Percentiles rank a stretch among this genome's conserved stretches.
Evolutionary conservation across 1,139 yeast genomes (phyloP).

Genomic region (Hyphopichia fennica): DNA sequence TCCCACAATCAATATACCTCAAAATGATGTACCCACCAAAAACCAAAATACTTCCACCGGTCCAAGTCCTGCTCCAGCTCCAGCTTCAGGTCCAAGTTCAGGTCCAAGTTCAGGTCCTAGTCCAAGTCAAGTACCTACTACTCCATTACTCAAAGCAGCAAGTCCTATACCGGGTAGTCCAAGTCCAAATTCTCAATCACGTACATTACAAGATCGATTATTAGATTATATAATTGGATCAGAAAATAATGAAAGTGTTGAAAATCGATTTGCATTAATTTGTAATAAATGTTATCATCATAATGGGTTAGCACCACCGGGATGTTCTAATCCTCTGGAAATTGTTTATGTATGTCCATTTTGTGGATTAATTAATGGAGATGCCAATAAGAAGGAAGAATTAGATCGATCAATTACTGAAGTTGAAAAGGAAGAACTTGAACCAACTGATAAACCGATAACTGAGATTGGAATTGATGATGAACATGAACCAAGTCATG

Average conservation of each 20-base stretch:
- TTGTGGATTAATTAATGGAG: slow-evolving; percentile 65
- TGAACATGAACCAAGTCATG: neutral
- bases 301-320: slow-evolving; percentile 84
- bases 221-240: slow-evolving; percentile 66
- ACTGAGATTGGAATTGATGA: neutral
- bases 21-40: neutral
- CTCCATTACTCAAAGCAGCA: neutral
- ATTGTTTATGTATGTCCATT: slow-evolving; percentile 70
- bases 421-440: neutral
- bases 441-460: neutral
- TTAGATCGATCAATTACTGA: neutral
- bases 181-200: slow-evolving; percentile 1
- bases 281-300: slow-evolving; percentile 66
- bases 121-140: neutral
- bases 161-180: neutral
- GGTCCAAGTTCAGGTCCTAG: slow-evolving; percentile 4
- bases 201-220: slow-evolving; percentile 42
- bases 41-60: neutral
- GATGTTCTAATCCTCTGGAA: slow-evolving; percentile 48
- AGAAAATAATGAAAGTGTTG: slow-evolving; percentile 64
- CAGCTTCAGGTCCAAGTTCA: neutral
- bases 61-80: neutral
- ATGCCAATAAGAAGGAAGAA: slow-evolving; percentile 1
- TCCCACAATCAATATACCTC: neutral
- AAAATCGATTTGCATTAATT: slow-evolving; percentile 69